Evolutionary conservation across 768 basidiomycete genomes (phyloP).

Genomic region (Termitomyces sp.): DNA sequence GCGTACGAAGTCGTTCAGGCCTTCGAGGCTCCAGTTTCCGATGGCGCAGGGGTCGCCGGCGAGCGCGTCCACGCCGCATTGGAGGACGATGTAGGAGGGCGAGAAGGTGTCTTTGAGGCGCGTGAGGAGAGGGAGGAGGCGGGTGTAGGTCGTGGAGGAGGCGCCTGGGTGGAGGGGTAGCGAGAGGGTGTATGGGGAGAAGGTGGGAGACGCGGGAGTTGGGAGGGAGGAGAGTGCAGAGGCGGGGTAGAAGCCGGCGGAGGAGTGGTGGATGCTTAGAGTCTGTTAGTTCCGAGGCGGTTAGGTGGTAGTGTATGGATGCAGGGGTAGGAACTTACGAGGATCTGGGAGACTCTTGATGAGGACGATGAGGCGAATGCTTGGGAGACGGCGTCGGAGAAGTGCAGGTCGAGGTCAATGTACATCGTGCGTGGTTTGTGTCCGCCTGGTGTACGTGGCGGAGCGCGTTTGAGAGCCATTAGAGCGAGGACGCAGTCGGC

Average conservation of each 20-base stretch:
- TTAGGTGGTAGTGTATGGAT: neutral
- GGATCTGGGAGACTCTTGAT: constrained; percentile 39
- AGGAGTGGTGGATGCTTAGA: constrained; percentile 80
- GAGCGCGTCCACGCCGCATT: constrained; percentile 87
- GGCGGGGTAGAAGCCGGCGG: constrained; percentile 82
- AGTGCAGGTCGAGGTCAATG: constrained; percentile 90
- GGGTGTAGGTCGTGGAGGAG: constrained; percentile 55
- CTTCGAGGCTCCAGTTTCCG: constrained; percentile 69
- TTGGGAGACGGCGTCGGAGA: constrained; percentile 83
- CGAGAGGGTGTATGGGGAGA: constrained; percentile 73
- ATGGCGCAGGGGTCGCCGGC: constrained; percentile 79
- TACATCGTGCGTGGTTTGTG: constrained; percentile 75
- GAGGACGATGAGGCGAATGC: constrained; percentile 56
- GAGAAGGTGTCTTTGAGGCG: constrained; percentile 55
- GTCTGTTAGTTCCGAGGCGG: constrained; percentile 43
- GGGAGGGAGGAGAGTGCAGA: constrained; percentile 53
- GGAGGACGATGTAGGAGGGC: constrained; percentile 80
- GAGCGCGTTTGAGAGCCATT: constrained; percentile 56
- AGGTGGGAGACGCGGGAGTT: constrained; percentile 26
- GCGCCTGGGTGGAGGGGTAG: constrained; percentile 78
- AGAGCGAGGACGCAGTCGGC: constrained; percentile 86
- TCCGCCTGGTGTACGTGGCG: constrained; percentile 10
- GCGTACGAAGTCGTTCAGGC: constrained; percentile 65
- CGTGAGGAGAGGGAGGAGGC: constrained; percentile 67
- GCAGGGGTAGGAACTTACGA: constrained; percentile 35